Base-by-base conservation (phyloP, 2,329 filamentous ascomycete species). In the Alternaria sp. region DNA sequence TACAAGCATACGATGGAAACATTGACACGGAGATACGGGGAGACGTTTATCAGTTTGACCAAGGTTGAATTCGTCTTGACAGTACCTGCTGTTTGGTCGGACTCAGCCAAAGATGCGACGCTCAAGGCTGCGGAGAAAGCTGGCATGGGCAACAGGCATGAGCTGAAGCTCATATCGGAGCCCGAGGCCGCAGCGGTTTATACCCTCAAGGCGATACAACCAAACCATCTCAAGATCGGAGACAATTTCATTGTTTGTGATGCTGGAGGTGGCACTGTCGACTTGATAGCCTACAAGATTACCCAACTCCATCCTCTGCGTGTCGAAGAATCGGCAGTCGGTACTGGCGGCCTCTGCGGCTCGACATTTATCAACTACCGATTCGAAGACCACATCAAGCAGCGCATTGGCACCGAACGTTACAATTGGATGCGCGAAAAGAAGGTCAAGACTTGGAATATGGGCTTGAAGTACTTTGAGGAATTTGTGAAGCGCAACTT, bases 401-500 rank as follows among this genome's bases (percentile, higher is more conserved):
- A 79, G 55, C 85, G 91, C 1, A 85, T 94, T 9, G 91, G 91
- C 1, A 82, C 85, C 38, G 85, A 85, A 34, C 82, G 85, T 4
- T 93, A 93, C 71, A 87, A 89, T 30, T 87, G 89, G 78, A 93
- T 94, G 89, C 91, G 91, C 74, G 77, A 86, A 53, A 91, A 91
- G 79, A 93, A 93, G 77, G 86, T 86, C 3, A 93, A 91, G 78
- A 92, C 89, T 1, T 94, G 91, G 90, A 91, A 81, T 56, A 83
- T 83, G 80, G 91, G 89, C 2, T 81, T 94, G 51, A 86, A 88
- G 56, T 93, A 93, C 72, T 94, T 93, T 76, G 91, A 94, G 70
- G 91, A 94, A 73, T 93, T 92, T 73, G 91, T 94, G 14, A 94
- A 94, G 79, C 86, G 91, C 14, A 93, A 93, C 71, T 94, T 94